Evolutionary conservation across 192 early-diverging fungal genomes (phyloP).

Genomic region (Gamsiella multidivaricata): DNA sequence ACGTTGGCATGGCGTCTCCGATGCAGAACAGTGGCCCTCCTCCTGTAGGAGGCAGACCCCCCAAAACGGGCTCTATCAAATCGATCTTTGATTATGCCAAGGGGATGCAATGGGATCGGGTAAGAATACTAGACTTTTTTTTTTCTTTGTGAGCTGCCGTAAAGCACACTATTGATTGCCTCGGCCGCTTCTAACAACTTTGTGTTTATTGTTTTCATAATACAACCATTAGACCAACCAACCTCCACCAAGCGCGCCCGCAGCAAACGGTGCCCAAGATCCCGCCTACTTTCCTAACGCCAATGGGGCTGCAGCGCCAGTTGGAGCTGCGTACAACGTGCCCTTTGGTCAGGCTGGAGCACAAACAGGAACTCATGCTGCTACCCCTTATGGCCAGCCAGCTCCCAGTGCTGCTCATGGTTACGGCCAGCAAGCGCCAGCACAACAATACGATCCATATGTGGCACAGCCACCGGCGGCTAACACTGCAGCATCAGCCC

Average conservation of each 20-base stretch:
- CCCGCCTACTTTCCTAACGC: conserved; percentile 4
- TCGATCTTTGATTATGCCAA: conserved; percentile 52
- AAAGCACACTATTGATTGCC: no score
- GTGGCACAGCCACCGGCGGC: conserved; percentile 20
- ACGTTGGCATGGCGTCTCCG: conserved; percentile 2
- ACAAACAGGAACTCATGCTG: background rate
- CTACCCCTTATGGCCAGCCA: conserved; percentile 19
- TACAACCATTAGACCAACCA: no score
- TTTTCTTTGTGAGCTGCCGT: no score
- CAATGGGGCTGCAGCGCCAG: conserved; percentile 17
- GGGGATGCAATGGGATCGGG: conserved; percentile 52
- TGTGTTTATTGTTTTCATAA: no score
- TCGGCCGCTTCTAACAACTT: no score
- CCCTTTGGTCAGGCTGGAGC: conserved; percentile 18
- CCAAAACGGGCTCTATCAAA: conserved; percentile 28
- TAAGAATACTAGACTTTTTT: conserved; percentile 7
- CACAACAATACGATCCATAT: conserved; percentile 30
- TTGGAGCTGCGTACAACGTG: conserved; percentile 18
- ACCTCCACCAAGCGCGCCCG: conserved; percentile 23
- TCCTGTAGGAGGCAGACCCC: conserved; percentile 8
- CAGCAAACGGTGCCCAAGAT: conserved; percentile 12
- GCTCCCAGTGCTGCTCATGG: conserved; percentile 11
- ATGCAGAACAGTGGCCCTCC: conserved; percentile 31
- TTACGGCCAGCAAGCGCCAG: conserved; percentile 17
- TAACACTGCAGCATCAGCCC: background rate